A percentile compares a stretch with the other conserved stretches of the same genome.
phyloP scores from a whole-genome alignment of 768 basidiomycete species.

The Clitopilus hobsonii region DNA sequence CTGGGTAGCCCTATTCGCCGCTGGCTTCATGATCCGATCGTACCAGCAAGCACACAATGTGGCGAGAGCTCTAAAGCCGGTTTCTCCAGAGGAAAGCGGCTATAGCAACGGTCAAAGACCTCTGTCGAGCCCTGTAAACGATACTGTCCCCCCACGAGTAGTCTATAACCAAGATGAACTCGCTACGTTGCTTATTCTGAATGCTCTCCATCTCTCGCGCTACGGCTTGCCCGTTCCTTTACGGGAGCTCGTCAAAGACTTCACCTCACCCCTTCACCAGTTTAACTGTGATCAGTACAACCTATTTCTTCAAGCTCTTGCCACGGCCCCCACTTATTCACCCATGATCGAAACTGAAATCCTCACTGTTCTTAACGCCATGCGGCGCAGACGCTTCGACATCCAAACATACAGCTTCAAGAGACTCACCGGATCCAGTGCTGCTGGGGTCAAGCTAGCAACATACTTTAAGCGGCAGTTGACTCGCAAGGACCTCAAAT shows the following conservation, averaged over 20 bases:
- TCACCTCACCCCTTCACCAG: slow-evolving; percentile 30
- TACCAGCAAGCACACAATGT: slow-evolving; percentile 38
- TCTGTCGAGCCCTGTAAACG: not conserved
- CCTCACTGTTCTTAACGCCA: slow-evolving; percentile 36
- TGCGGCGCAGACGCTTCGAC: slow-evolving; percentile 14
- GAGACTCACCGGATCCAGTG: slow-evolving; percentile 44
- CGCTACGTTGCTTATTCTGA: slow-evolving; percentile 41
- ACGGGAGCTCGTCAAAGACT: slow-evolving; percentile 35
- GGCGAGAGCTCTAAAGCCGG: slow-evolving; percentile 37
- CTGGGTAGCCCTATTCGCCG: slow-evolving; percentile 54
- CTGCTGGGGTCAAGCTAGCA: slow-evolving; percentile 46
- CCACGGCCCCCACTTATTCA: slow-evolving; percentile 34
- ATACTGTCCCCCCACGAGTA: not conserved
- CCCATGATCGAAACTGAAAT: slow-evolving; percentile 33
- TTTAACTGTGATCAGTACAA: slow-evolving; percentile 39
- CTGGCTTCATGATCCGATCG: slow-evolving; percentile 41
- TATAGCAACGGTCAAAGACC: not conserved
- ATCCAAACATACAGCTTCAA: slow-evolving; percentile 34
- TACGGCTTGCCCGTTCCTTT: slow-evolving; percentile 45
- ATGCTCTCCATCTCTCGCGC: slow-evolving; percentile 43
- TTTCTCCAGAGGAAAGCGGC: slow-evolving; percentile 22
- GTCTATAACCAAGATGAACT: slow-evolving; percentile 3
- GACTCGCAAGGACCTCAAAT: slow-evolving; percentile 13
- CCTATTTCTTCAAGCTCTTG: slow-evolving; percentile 46
- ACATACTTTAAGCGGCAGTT: slow-evolving; percentile 40